Base-by-base conservation (phyloP, 495 filamentous ascomycete species). In the Neurospora sp. region DNA sequence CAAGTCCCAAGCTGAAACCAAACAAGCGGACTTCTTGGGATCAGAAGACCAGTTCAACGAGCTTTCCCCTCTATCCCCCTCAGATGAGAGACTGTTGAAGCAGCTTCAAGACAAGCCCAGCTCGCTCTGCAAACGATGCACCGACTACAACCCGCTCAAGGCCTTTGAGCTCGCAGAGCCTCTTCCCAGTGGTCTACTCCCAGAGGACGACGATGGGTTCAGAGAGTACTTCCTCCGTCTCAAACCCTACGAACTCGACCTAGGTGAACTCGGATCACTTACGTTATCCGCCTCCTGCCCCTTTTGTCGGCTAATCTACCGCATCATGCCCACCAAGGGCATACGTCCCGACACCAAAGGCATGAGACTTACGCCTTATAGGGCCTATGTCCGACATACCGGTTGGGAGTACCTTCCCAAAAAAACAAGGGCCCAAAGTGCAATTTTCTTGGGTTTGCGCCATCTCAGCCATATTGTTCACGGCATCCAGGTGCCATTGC, bases 221-320 rank as follows among this genome's bases (percentile, higher is more conserved):
- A 9, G 54, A 2, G 15, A 34, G 1, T 66, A 66, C 13, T 15
- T 66, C 15, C 11, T 7, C 7, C 28, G 54, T 1, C 13, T 66
- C 15, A 66, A 66, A 7, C 0, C 28, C 6, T 34, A 34, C 15
- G 37, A 59, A 5, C 74, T 73, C 10, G 31, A 39, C 1, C 43
- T 79, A 0, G 74, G 72, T 17, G 42, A 62, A 15, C 72, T 79
- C 31, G 69, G 74, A 8, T 73, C 71, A 0, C 45, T 77, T 6
- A 5, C 69, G 8, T 69, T 79, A 6, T 19, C 42, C 0, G 69
- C 74, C 0, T 59, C 69, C 3, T 76, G 74, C n/a, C 76, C 76
- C 13, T 6, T 79, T 10, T 77, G 74, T 39, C 71, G 74, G 5
- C 45, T 79, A 28, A 76, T 79, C 42, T 79, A 72, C 34, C 74